Conservation (phyloP, 306 rosid genomes). For the Medicago lupulina region DNA sequence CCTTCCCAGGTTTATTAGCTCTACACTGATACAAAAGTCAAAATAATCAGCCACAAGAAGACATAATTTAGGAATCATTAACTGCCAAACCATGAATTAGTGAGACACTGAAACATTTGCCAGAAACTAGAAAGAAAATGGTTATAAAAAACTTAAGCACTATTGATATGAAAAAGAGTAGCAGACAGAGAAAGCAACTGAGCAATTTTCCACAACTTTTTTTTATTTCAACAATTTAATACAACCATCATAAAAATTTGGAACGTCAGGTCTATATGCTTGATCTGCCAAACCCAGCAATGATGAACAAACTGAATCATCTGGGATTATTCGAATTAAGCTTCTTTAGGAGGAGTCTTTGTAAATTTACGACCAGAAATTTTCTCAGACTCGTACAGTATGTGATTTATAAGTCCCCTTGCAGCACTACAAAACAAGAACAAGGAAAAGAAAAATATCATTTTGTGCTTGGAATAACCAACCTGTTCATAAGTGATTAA, state of each 20-base stretch:
- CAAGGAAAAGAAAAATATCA: slow-evolving; percentile 24
- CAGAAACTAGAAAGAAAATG: slow-evolving; percentile 5
- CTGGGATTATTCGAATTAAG: slow-evolving; percentile 30
- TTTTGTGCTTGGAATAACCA: slow-evolving; percentile 12
- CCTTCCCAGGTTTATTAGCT: slow-evolving; percentile 23
- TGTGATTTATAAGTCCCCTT: slow-evolving; percentile 94
- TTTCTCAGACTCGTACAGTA: slow-evolving; percentile 72
- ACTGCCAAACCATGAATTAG: slow-evolving; percentile 18
- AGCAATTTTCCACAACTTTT: slow-evolving; percentile 16
- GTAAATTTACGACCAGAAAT: slow-evolving; percentile 80
- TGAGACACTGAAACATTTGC: slow-evolving; percentile 25
- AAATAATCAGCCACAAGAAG: slow-evolving; percentile 27
- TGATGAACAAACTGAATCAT: slow-evolving; percentile 35
- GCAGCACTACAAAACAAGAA: slow-evolving; percentile 70
- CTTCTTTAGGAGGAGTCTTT: slow-evolving; percentile 53
- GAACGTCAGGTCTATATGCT: slow-evolving; percentile 24
- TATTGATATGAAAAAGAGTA: slow-evolving; percentile 34
- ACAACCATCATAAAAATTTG: slow-evolving; percentile 14
- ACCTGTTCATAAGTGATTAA: slow-evolving; percentile 13
- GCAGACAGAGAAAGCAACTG: slow-evolving; percentile 1
- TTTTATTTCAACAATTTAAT: slow-evolving; percentile 32
- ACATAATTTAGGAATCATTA: slow-evolving; percentile 17
- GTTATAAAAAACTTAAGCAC: slow-evolving; percentile 40
- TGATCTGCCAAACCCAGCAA: slow-evolving; percentile 33
- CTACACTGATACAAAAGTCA: slow-evolving; percentile 9